Evolutionary conservation across 1,284 basidiomycete genomes (phyloP).

Genomic region (Naganishia sp.): DNA sequence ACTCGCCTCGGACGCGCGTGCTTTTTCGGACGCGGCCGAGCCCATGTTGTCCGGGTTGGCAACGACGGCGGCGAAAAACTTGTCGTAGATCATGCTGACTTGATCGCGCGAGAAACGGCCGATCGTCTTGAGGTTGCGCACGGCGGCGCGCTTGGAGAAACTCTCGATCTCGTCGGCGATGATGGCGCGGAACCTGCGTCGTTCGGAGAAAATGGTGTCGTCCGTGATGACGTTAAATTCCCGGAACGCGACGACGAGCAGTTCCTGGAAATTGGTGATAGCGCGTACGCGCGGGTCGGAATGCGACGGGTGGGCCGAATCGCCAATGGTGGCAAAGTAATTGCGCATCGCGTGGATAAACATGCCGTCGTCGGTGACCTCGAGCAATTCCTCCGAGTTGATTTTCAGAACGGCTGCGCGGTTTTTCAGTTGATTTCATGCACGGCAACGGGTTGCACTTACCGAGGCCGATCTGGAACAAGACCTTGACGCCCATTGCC

Average conservation of each 20-base stretch:
- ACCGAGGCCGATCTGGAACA: slow-evolving; percentile 73
- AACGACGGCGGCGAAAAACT: slow-evolving; percentile 83
- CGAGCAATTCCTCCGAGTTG: slow-evolving; percentile 90
- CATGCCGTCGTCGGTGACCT: slow-evolving; percentile 94
- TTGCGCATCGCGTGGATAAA: slow-evolving; percentile 94
- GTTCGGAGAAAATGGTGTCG: slow-evolving; percentile 86
- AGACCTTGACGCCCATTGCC: slow-evolving; percentile 96
- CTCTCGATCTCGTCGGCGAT: slow-evolving; percentile 92
- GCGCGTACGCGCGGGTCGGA: slow-evolving; percentile 85
- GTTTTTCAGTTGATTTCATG: slow-evolving; percentile 3
- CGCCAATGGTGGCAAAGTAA: slow-evolving; percentile 91
- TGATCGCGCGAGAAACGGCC: slow-evolving; percentile 86
- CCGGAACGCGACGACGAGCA: slow-evolving; percentile 91
- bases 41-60: slow-evolving; percentile 59
- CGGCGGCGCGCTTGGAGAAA: slow-evolving; percentile 91
- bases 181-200: slow-evolving; percentile 82
- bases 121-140: slow-evolving; percentile 81
- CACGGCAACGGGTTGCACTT: neutral
- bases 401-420: slow-evolving; percentile 90
- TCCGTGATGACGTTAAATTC: slow-evolving; percentile 97
- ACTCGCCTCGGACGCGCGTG: slow-evolving; percentile 4
- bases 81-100: slow-evolving; percentile 85
- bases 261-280: slow-evolving; percentile 97
- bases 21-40: slow-evolving; percentile 22
- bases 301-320: slow-evolving; percentile 90